Conservation (phyloP, 2,329 filamentous ascomycete genomes). For the Mycosphaerelloides madeirae region DNA sequence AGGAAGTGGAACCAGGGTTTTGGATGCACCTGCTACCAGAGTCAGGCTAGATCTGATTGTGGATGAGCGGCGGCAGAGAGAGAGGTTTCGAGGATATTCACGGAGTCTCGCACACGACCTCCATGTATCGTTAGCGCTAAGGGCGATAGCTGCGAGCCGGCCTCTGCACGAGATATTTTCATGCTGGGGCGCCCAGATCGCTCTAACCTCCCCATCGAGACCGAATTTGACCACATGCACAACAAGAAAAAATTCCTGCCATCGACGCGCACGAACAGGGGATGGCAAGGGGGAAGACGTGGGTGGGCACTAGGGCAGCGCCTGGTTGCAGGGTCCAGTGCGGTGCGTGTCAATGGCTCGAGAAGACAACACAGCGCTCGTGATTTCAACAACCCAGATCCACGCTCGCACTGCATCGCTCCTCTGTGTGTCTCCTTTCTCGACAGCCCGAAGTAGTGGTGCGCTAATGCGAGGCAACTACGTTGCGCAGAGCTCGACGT, state of each 20-base stretch:
- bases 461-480: constrained; percentile 9
- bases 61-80: too few relatives aligned
- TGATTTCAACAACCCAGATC: constrained; percentile 2
- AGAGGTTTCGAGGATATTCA: too few relatives aligned
- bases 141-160: too few relatives aligned
- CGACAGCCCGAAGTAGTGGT: constrained; percentile 1
- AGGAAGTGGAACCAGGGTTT: background rate
- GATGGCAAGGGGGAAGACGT: background rate
- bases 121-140: background rate
- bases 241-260: constrained; percentile 1
- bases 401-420: background rate
- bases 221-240: background rate
- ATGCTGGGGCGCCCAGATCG: constrained; percentile 5
- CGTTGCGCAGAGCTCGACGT: background rate
- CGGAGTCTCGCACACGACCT: background rate
- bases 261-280: background rate
- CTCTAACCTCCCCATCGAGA: too few relatives aligned
- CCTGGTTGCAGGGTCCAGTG: constrained; percentile 4
- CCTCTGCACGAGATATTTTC: background rate
- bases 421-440: background rate
- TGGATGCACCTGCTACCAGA: too few relatives aligned
- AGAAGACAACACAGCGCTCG: constrained; percentile 2
- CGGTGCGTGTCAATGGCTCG: background rate
- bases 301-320: constrained; percentile 1
- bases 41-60: too few relatives aligned